Base-by-base conservation (phyloP, 2,329 filamentous ascomycete genomes). In the Trichoderma guizhouense region DNA sequence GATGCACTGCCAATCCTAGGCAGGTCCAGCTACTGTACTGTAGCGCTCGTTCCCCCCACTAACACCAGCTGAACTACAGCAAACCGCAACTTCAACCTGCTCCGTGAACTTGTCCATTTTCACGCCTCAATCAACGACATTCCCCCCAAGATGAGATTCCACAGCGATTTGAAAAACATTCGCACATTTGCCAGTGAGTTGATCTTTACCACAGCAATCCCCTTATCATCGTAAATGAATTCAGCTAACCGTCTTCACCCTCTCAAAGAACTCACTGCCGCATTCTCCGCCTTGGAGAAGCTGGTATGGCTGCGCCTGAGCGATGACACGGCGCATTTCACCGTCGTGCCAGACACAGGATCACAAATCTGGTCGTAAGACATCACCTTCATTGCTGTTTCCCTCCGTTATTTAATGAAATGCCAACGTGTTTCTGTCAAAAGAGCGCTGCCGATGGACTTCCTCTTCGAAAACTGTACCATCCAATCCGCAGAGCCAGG, bases 321-420 rank as follows among this genome's bases (percentile, higher is more conserved):
- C 83, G 90, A 97, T 83, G 91, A 95, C 72, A 91, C 91, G 70
- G 91, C 95, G 71, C 94, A 95, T 76, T 97, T 99, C 83, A 98
- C 96, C 73, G 93, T 98, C 78, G 95, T 98, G 74, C 95, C 96
- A 1, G 94, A 98, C 79, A 92, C 93, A 78, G 95, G 96, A 73
- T 97, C 94, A 9, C 95, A 98, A 86, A 95, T 98, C 69, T 99
- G 96, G 96, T 93, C 94, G 86, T 95, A 86, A 79, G 91, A 5
- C 11, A 43, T 74, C 76, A 55, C 68, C 51, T 34, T 74, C 8
- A 32, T 53, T 30, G 8, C 11, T 21, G 2, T 5, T 24, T 3
- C 11, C 26, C 12, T 36, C 57, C 26, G 28, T 18, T 51, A 14
- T 5, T 26, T 5, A 39, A 1, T 26, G 3, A 26, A 57, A 61